Base-by-base conservation (phyloP, 2,329 filamentous ascomycete genomes). In the Fusarium pininemorale region DNA sequence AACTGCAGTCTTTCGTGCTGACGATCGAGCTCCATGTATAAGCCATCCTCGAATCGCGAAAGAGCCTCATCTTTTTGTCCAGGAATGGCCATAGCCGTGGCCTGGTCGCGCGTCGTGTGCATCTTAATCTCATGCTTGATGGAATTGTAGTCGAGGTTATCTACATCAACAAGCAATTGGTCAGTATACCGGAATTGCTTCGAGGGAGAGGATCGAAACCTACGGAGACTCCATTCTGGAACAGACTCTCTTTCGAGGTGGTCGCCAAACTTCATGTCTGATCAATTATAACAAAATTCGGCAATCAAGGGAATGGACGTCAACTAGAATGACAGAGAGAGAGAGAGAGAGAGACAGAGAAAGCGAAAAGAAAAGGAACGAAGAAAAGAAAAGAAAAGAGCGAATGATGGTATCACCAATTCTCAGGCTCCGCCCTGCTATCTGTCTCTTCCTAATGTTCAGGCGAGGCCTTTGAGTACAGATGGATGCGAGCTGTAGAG, bases 101-200 rank as follows among this genome's bases (percentile, higher is more conserved):
- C 92, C 77, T 93, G 90, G 81, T 92, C 90, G 50, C 88, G 89
- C 18, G 91, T 92, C 4, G 94, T 97, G 80, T 94, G 90, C 69
- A 89, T 89, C 82, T 96, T 96, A 85, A 97, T 96, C 78, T 94
- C 88, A 81, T 93, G 89, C 83, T 97, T 97, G 73, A 97, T 88
- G 55, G 93, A 93, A 81, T 96, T 94, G 86, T 97, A 97, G 82
- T 96, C 94, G 82, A 97, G 90, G 82, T 97, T 96, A 81, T 95
- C 92, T 94, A 48, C 12, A 24, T 93, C 51, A 22, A 56, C 39
- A 56, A 50, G 55, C 18, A 13, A 50, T 30, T 39, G n/a, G 57
- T 77, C 47, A 70, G 45, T 65, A 32, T 38, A 57, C 16, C 16
- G 20, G 32, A 57, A 24, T 30, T 37, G 14, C 15, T 26, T 20